These are phyloP conservation scores for Ogataea ganodermae DNA, from an alignment of 805 yeast species.

Conservation along the genomic window DNA sequence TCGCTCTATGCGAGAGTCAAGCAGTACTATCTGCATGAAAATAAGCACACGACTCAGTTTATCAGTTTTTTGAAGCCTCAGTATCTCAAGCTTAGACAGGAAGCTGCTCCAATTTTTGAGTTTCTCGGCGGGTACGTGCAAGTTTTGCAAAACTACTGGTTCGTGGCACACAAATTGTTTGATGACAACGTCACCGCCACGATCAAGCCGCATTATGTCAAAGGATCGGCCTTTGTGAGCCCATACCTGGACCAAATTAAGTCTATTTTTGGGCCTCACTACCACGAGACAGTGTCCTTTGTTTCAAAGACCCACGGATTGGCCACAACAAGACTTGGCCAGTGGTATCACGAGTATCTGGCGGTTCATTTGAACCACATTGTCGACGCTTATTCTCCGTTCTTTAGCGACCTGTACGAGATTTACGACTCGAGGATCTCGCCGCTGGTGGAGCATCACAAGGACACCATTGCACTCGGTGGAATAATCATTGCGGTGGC, in stretches of 20 bases:
- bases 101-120: background rate
- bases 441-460: slow-evolving; percentile 17
- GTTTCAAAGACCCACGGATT: background rate
- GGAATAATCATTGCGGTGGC: slow-evolving; percentile 16
- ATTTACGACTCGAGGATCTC: slow-evolving; percentile 13
- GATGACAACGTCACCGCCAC: background rate
- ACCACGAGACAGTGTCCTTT: background rate
- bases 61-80: slow-evolving; percentile 11
- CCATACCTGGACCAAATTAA: background rate
- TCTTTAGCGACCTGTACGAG: slow-evolving; percentile 19
- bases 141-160: background rate
- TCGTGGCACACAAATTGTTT: slow-evolving; percentile 1
- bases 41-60: slow-evolving; percentile 15
- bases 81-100: background rate
- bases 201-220: background rate
- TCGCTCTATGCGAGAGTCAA: slow-evolving; percentile 1
- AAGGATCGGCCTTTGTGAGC: background rate
- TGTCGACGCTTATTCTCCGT: slow-evolving; percentile 18
- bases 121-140: background rate
- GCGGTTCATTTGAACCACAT: slow-evolving; percentile 14
- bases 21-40: slow-evolving; percentile 16
- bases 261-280: slow-evolving; percentile 4
- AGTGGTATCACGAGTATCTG: slow-evolving; percentile 16
- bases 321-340: slow-evolving; percentile 3
- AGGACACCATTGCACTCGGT: slow-evolving; percentile 19